Evolutionary conservation across 2,329 filamentous ascomycete species (phyloP), one percentile per base, ranked within the genome.

Genomic region (Ambrosiella xylebori): DNA sequence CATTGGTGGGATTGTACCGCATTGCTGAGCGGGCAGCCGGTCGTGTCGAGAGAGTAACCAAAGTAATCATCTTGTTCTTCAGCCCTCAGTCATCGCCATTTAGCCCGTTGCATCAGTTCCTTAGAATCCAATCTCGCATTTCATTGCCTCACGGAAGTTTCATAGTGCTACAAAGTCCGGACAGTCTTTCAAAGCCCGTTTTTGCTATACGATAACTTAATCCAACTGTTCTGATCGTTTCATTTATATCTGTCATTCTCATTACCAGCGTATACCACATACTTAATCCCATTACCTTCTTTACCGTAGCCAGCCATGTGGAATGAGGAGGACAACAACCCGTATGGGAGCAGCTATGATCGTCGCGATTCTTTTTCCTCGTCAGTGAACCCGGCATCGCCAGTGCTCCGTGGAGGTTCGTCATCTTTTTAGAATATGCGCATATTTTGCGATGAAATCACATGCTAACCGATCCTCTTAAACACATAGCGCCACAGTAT

Each of bases 241-340:
- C 35, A 35, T 17, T 35, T n/a, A 35, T 36, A 11, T 51, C 13
- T n/a, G 35, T 51, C 15, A 51, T 51, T n/a, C 5, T 51, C 27
- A 36, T 35, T 19, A n/a, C 17, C 27, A 11, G 3, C 35, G 8
- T 35, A 8, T 11, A n/a, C 12, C 47, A 19, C 17, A 51, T 51
- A 11, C 17, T 51, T 51, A 35, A 51, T 51, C 27, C 35, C 19
- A 36, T 51, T 27, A 27, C 27, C 27, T 27, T 27, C 27, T 27
- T 5, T 27, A 27, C 27, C 27, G 27, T 51, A 41, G 57, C 78
- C 65, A 64, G 44, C 55, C 27, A 97, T 97, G 91, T 97, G 91
- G 91, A 94, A 96, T 78, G 90, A 97, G 76, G 91, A 97, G 73
- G 88, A 97, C 68, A 97, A 97, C 73, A 97, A 97, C 70, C 91